Evolutionary conservation across 2,329 filamentous ascomycete species (phyloP).

Genomic region (Neopestalotiopsis sp.): DNA sequence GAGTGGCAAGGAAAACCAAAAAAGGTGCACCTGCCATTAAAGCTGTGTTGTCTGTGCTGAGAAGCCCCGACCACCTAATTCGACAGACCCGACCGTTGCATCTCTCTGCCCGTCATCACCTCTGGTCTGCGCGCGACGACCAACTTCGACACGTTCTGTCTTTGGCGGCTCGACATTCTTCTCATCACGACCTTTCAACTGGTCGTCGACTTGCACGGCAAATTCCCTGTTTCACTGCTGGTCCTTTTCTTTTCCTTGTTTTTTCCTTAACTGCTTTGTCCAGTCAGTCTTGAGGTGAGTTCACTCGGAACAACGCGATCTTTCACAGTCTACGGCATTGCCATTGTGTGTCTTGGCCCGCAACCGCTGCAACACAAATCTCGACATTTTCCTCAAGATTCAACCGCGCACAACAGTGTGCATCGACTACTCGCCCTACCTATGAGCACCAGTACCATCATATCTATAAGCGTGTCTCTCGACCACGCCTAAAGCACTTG

Average conservation of each 20-base stretch:
- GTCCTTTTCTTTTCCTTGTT: neutral
- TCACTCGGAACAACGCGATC: neutral
- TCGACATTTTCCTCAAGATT: neutral
- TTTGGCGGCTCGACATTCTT: neutral
- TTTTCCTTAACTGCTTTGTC: constrained; percentile 8
- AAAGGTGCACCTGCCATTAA: constrained; percentile 10
- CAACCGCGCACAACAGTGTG: neutral
- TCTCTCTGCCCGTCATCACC: neutral
- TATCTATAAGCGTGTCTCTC: too few relatives aligned
- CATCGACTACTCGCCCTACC: neutral
- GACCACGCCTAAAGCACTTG: too few relatives aligned
- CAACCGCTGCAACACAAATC: neutral
- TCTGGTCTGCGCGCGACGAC: neutral
- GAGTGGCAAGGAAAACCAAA: neutral
- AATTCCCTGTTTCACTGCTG: neutral
- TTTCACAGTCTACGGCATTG: neutral
- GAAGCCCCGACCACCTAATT: neutral
- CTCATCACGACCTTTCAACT: neutral
- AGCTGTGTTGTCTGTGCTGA: constrained; percentile 16
- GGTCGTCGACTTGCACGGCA: constrained; percentile 1
- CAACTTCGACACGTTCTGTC: neutral
- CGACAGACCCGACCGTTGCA: neutral
- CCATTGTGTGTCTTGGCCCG: neutral
- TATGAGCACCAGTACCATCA: neutral
- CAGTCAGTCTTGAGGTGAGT: constrained; percentile 11